Conservation (phyloP, 345 rosid species). For the Bretschneidera sinensis region DNA sequence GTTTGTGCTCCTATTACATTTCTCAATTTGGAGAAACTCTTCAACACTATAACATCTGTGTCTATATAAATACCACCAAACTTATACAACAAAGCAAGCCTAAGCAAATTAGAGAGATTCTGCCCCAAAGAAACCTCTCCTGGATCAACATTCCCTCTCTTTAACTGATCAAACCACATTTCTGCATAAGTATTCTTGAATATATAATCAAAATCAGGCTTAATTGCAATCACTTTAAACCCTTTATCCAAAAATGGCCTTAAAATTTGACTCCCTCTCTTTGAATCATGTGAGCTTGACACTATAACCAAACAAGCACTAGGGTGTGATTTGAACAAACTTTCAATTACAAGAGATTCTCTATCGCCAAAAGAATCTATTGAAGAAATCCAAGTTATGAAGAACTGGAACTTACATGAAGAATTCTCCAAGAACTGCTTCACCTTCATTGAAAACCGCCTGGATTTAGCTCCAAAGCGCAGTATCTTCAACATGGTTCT, state of each 20-base stretch:
- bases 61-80: conserved; percentile 82
- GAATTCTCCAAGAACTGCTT: conserved; percentile 43
- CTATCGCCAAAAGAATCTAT: conserved; percentile 53
- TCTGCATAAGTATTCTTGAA: conserved; percentile 64
- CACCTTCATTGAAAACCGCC: conserved; percentile 38
- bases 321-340: conserved; percentile 61
- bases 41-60: conserved; percentile 64
- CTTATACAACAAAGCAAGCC: conserved; percentile 72
- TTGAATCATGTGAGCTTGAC: conserved; percentile 66
- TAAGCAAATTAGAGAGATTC: conserved; percentile 75
- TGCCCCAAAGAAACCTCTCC: conserved; percentile 84
- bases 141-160: conserved; percentile 54
- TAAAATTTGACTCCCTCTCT: conserved; percentile 39
- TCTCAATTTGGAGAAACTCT: conserved; percentile 39
- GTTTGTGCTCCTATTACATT: conserved; percentile 83
- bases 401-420: conserved; percentile 57
- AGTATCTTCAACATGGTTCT: conserved; percentile 14
- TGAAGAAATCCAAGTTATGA: conserved; percentile 94
- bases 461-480: conserved; percentile 24
- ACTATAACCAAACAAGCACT: conserved; percentile 64
- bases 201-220: conserved; percentile 62
- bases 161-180: conserved; percentile 52
- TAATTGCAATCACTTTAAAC: conserved; percentile 35
- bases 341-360: conserved; percentile 56
- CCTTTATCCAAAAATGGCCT: conserved; percentile 52